Base-by-base conservation (phyloP, 805 yeast genomes). In the Metschnikowia koreensis region DNA sequence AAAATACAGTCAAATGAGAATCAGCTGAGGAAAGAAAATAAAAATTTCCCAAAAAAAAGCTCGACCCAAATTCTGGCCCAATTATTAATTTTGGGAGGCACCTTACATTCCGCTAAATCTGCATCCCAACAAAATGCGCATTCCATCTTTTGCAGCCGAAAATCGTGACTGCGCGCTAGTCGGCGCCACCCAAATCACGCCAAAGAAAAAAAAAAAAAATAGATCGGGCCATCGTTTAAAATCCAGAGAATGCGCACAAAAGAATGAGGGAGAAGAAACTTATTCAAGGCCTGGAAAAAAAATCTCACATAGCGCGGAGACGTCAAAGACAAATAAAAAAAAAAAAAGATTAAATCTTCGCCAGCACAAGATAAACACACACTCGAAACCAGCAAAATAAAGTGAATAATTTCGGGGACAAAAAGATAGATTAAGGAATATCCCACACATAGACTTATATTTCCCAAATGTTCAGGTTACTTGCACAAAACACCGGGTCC, bases 401-500 rank as follows among this genome's bases (percentile, higher is more conserved):
- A 16, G 22, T 3, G 42, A 43, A 37, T 38, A 27, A 16, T 16
- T 27, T 39, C 29, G 2, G 10, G 12, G 34, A 3, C 2, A 37
- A 37, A 37, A 6, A 37, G 6, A 42, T 28, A 38, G 12, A 16
- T n/a, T n/a, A 48, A 43, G 28, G 43, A 27, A 16, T 28, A 28
- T 40, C 29, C 27, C 28, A 13, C 26, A 38, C 17, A 17, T 41
- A 22, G n/a, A 38, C 45, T 17, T 31, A 27, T 27, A 34, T 16
- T 41, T 36, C 17, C 34, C 8, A 26, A 12, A 73, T 73, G 77
- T 73, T 73, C 51, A 66, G 76, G 56, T 64, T 74, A 43, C 65
- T 73, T 26, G 60, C 73, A 15, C 47, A 69, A n/a, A 72, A 71
- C 56, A 67, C 76, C 16, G 70, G 63, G 50, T 67, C 64, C 50